Conservation (phyloP, 208 protist genomes). For the Crithidia sp. region DNA sequence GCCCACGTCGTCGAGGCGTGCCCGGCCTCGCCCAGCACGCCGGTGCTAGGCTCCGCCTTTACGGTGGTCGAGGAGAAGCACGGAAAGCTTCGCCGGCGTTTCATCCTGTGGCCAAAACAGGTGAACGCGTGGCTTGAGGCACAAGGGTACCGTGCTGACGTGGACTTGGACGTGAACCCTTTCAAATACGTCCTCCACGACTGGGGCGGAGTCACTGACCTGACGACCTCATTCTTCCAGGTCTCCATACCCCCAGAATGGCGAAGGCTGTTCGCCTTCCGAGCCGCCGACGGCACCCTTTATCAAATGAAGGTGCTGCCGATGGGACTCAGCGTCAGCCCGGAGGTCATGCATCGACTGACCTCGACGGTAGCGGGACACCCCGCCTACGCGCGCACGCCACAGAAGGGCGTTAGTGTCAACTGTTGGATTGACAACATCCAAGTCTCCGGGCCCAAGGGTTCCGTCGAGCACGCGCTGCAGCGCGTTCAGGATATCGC, state of each 20-base stretch:
- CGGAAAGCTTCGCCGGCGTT: not conserved
- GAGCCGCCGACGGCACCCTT: not conserved
- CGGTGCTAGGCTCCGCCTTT: constrained; percentile 10
- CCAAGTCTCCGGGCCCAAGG: constrained; percentile 21
- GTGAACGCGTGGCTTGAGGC: constrained; percentile 13
- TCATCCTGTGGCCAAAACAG: constrained; percentile 29
- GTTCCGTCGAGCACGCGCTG: constrained; percentile 14
- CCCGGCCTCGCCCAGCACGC: not conserved
- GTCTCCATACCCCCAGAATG: not conserved
- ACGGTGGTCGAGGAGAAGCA: constrained; percentile 31
- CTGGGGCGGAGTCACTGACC: constrained; percentile 17
- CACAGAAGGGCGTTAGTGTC: constrained; percentile 3
- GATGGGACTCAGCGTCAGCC: constrained; percentile 34
- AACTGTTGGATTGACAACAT: constrained; percentile 44
- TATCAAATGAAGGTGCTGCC: constrained; percentile 28
- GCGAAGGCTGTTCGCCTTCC: constrained; percentile 6
- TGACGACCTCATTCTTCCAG: constrained; percentile 32
- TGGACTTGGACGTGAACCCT: constrained; percentile 1
- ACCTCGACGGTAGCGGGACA: constrained; percentile 23
- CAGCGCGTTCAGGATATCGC: constrained; percentile 7
- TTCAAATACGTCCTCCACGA: constrained; percentile 6
- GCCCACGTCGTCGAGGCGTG: constrained; percentile 7
- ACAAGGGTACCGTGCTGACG: constrained; percentile 2
- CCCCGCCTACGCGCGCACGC: constrained; percentile 11
- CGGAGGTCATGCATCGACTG: constrained; percentile 35